Evolutionary conservation across 495 filamentous ascomycete species (phyloP), one percentile per base, ranked within the genome.

Genomic region (Trichocladium antarcticum): DNA sequence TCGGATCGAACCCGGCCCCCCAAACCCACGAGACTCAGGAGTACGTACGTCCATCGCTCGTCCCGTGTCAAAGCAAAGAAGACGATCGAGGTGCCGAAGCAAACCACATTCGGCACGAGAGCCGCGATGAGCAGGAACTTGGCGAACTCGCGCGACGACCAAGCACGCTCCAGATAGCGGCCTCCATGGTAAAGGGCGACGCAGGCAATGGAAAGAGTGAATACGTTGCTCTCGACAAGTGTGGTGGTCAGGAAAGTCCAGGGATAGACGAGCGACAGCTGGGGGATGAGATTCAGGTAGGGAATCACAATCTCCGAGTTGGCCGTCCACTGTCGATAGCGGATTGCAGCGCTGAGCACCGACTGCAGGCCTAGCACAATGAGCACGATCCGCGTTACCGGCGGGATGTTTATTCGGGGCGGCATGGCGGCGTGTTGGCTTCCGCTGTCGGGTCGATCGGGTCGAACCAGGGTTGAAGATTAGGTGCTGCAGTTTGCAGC

Each of bases 161-260:
- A 98, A 39, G 93, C 92, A 55, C 92, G 79, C 69, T 98, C 92
- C 21, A 98, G 77, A 61, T 98, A 98, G 54, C 87, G 81, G 7
- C 93, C 92, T 17, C 89, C 93, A 72, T 95, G 87, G 67, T 94
- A 90, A 34, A 97, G 67, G 15, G 90, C 92, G 22, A 81, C 70
- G 10, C 76, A 82, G 49, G 89, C 87, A 43, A 96, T 77, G 12
- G 80, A 66, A 4, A 96, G 73, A 22, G 87, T 92, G 61, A 95
- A 84, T 61, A 95, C 74, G 60, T 97, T 97, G 64, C 87, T 85
- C 66, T 98, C 92, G 40, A 94, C 87, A 37, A 96, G 77, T 0
- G 89, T 85, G 9, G 92, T 84, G 0, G 85, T 84, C 28, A 89
- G 56, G 55, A 94, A 87, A 5, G 85, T 88, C 92, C 92, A 98